Conservation (phyloP, 2,329 filamentous ascomycete genomes). For the Geosmithia flava region DNA sequence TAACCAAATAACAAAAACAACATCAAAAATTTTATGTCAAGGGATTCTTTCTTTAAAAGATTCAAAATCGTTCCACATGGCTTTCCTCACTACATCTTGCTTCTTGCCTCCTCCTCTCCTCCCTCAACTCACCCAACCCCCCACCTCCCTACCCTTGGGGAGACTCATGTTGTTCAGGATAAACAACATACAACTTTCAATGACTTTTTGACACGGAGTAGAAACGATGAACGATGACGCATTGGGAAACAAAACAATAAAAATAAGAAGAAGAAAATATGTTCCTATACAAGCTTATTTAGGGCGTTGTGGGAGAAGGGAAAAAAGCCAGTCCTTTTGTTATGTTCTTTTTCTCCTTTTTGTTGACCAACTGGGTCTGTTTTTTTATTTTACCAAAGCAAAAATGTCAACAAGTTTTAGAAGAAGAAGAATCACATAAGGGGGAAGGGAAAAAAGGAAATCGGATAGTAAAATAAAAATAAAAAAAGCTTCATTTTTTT, state of each 20-base stretch:
- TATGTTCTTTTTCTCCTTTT: background rate
- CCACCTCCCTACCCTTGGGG: no score
- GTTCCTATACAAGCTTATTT: slow-evolving; percentile 18
- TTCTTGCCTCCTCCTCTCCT: no score
- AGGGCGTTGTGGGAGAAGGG: slow-evolving; percentile 26
- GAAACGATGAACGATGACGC: background rate
- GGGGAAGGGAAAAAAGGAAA: slow-evolving; percentile 1
- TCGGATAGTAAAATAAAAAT: background rate
- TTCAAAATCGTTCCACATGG: no score
- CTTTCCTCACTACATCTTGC: no score
- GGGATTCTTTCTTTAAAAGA: no score
- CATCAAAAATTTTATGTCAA: no score
- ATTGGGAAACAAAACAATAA: slow-evolving; percentile 2
- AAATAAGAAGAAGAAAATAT: slow-evolving; percentile 12
- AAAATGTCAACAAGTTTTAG: slow-evolving; percentile 1
- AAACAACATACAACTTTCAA: no score
- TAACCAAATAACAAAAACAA: slow-evolving; percentile 3
- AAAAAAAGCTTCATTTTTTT: no score
- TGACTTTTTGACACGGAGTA: no score
- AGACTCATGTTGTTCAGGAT: no score
- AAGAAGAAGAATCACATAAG: no score
- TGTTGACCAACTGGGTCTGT: background rate
- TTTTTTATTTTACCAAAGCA: background rate
- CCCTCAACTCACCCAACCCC: no score
- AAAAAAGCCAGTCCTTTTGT: slow-evolving; percentile 10